Percentiles rank a stretch among this genome's conserved stretches.
Conservation (phyloP, 2,329 filamentous ascomycete genomes). For the Aquanectria penicillioides region DNA sequence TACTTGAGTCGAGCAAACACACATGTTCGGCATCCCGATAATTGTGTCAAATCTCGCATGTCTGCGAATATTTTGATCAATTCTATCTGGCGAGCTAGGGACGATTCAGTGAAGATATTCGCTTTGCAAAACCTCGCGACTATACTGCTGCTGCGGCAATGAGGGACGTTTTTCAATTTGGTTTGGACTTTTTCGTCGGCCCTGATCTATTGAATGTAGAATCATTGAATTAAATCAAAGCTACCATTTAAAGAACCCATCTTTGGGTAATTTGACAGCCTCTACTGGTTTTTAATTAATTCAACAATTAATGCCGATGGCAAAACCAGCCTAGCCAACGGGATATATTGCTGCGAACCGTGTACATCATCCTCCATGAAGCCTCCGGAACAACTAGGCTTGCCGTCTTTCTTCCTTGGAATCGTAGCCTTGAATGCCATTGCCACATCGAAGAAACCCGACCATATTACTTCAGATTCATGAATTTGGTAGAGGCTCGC, state of each 20-base stretch:
- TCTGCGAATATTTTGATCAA: neutral
- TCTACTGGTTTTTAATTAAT: too few relatives aligned
- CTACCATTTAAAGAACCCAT: too few relatives aligned
- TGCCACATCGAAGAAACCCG: neutral
- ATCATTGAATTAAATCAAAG: neutral
- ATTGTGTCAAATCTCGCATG: neutral
- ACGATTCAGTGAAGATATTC: conserved; percentile 10
- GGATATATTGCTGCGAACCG: conserved; percentile 7
- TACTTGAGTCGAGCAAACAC: neutral
- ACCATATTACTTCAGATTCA: neutral
- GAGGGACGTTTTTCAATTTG: conserved; percentile 4
- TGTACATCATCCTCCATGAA: conserved; percentile 6
- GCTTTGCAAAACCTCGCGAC: neutral
- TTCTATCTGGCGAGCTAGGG: conserved; percentile 5
- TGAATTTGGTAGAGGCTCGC: neutral
- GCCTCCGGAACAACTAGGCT: neutral
- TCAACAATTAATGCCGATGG: neutral
- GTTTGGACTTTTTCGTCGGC: neutral
- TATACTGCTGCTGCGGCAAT: conserved; percentile 4
- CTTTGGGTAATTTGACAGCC: too few relatives aligned
- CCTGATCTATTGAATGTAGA: conserved; percentile 1
- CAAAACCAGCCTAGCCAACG: neutral
- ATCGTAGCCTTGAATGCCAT: neutral
- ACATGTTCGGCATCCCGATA: neutral
- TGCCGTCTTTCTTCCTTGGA: neutral